Conservation (phyloP, 176 grass and related monocot genomes). For the Avena sativa region DNA sequence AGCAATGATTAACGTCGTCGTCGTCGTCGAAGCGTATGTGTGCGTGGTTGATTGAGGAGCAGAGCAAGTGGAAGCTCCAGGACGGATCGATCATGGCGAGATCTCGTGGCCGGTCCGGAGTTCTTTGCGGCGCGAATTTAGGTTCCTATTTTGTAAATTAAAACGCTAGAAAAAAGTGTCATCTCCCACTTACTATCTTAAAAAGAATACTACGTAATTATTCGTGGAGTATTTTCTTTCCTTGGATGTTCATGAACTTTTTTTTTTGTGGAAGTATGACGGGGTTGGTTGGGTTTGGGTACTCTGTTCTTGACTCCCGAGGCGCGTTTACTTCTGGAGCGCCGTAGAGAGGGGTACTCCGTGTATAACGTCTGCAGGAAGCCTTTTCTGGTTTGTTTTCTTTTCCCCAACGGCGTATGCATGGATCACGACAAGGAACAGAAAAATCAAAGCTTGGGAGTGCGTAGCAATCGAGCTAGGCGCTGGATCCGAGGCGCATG, state of each 20-base stretch:
- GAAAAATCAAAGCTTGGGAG: not conserved
- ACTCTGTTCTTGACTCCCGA: slow-evolving; percentile 9
- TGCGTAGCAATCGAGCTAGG: not conserved
- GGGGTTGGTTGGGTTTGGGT: slow-evolving; percentile 22
- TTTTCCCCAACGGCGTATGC: slow-evolving; percentile 39
- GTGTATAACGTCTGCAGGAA: slow-evolving; percentile 19
- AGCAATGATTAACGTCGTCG: slow-evolving; percentile 41
- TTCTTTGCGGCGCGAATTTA: not conserved
- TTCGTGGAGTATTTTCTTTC: no score
- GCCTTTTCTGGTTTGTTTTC: slow-evolving; percentile 32
- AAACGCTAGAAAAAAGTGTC: not conserved
- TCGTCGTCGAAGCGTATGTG: slow-evolving; percentile 20
- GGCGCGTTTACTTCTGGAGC: slow-evolving; percentile 56
- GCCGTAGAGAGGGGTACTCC: slow-evolving; percentile 18
- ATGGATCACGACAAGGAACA: slow-evolving; percentile 29
- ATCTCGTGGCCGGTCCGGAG: not conserved
- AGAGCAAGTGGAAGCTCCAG: slow-evolving; percentile 43
- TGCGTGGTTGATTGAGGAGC: slow-evolving; percentile 33
- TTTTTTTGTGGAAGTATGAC: not conserved
- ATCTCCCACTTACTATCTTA: not conserved
- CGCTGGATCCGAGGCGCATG: not conserved
- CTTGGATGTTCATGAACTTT: not conserved
- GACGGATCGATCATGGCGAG: slow-evolving; percentile 18
- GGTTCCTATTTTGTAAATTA: not conserved
- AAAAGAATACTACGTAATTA: no score